A percentile compares a stretch with the other conserved stretches of the same genome.
phyloP scores from a whole-genome alignment of 2,329 filamentous ascomycete genomes.

The Sclerotinia borealis region DNA sequence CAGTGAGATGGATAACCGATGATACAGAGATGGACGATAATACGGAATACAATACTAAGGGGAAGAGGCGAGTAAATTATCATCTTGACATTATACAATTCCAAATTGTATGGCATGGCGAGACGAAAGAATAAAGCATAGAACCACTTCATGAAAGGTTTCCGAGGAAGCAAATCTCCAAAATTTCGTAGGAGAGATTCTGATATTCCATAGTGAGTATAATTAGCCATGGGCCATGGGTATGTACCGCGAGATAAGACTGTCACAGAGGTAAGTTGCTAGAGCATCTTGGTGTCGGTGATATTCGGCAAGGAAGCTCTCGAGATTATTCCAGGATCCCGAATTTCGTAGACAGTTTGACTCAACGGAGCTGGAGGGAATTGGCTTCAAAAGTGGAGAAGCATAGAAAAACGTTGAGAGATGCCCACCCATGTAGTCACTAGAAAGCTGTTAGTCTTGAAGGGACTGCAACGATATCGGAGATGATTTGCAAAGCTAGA shows the following conservation, averaged over 20 bases:
- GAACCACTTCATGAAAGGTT: slow-evolving; percentile 15
- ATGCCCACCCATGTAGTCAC: slow-evolving; percentile 15
- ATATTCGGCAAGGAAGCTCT: slow-evolving; percentile 16
- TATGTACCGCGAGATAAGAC: neutral
- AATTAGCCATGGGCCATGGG: neutral
- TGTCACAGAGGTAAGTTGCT: slow-evolving; percentile 6
- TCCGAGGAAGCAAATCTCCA: slow-evolving; percentile 6
- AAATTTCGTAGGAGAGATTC: neutral
- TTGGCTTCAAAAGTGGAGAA: slow-evolving; percentile 9
- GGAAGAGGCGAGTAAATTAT: slow-evolving; percentile 12
- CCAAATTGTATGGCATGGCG: slow-evolving; percentile 8
- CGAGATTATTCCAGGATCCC: neutral
- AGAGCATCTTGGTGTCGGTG: slow-evolving; percentile 6
- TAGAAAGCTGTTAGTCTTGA: neutral
- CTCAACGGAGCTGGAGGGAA: neutral
- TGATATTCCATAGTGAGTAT: neutral
- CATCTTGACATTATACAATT: neutral
- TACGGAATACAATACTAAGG: slow-evolving; percentile 12
- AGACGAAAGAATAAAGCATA: slow-evolving; percentile 16
- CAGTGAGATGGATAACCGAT: slow-evolving; percentile 21
- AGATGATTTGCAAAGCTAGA: neutral
- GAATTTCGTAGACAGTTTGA: slow-evolving; percentile 16
- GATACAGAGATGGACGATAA: slow-evolving; percentile 11
- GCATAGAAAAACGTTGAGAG: slow-evolving; percentile 15
- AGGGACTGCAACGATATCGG: neutral